A percentile compares a stretch with the other conserved stretches of the same genome.
phyloP scores from a whole-genome alignment of 2,329 filamentous ascomycete genomes.

The Cadophora malorum region DNA sequence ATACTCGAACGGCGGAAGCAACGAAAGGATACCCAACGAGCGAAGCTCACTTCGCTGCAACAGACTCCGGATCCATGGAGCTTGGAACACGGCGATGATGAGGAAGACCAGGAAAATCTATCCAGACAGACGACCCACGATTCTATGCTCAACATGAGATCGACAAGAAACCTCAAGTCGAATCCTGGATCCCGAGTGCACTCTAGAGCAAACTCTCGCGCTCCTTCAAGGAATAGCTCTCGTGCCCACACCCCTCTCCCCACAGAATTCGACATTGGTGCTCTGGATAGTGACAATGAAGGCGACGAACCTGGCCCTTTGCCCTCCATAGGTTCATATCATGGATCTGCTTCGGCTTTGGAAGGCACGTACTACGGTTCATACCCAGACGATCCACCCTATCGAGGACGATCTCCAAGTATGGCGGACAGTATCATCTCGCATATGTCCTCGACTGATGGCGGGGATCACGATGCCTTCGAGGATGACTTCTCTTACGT shows the following conservation, averaged over 20 bases:
- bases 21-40: conserved; percentile 62
- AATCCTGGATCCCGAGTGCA: conserved; percentile 40
- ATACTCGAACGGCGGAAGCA: conserved; percentile 64
- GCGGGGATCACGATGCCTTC: conserved; percentile 68
- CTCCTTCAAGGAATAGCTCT: conserved; percentile 42
- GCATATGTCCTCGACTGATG: conserved; percentile 70
- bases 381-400: conserved; percentile 63
- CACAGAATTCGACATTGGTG: conserved; percentile 47
- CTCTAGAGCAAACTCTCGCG: conserved; percentile 41
- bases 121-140: conserved; percentile 41
- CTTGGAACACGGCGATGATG: conserved; percentile 75
- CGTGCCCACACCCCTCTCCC: conserved; percentile 46
- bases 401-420: conserved; percentile 76
- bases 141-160: conserved; percentile 26
- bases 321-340: conserved; percentile 58
- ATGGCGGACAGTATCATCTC: conserved; percentile 79
- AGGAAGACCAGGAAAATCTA: conserved; percentile 48
- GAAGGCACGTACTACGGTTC: conserved; percentile 81
- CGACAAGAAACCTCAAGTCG: conserved; percentile 38
- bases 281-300: conserved; percentile 56
- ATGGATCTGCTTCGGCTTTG: conserved; percentile 57
- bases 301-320: conserved; percentile 60
- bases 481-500: conserved; percentile 93
- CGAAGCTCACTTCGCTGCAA: conserved; percentile 58
- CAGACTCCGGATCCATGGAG: conserved; percentile 78